Evolutionary conservation across 2,329 filamentous ascomycete genomes (phyloP), one percentile per base, ranked within the genome.

Genomic region (Whalleya microplaca): DNA sequence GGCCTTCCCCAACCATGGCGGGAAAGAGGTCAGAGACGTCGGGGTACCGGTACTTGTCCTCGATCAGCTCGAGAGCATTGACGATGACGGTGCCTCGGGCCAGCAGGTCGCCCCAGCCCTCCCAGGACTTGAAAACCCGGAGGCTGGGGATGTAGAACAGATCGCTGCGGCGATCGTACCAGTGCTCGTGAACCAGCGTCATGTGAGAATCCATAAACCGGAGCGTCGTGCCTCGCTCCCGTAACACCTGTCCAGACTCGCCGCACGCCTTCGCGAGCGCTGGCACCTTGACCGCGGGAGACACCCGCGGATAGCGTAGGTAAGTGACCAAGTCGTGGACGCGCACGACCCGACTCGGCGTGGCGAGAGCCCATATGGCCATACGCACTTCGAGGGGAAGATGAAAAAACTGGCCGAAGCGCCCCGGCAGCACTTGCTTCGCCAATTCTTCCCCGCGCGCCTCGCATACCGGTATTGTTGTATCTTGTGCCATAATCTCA

Each of bases 41-140:
- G 1, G 21, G 14, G 2, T 50, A 44, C 8, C 53, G 49, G 27
- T 56, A 56, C 19, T n/a, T 20, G 45, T 59, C 53, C 29, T 59
- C 53, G 23, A 60, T 37, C 16, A 54, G 16, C 21, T 60, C 53
- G 19, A 56, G 57, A 19, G 52, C 44, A 27, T 56, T 60, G 16
- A 27, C 37, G 21, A 60, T 14, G 19, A 56, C 32, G 21, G 57
- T 60, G 19, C 46, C 53, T 5, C 53, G 21, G 14, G 3, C 19
- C 3, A 45, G 46, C 3, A 43, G 16, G 23, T 20, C 21, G n/a
- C 19, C 16, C 50, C 51, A 53, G 3, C 20, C 32, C 27, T 48
- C 20, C 50, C 47, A 47, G 41, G 21, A 10, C 18, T 37, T 21
- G 41, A 59, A 48, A n/a, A 53, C 6, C 10, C 43, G 42, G n/a